phyloP scores from a whole-genome alignment of 148 eudicot species.

The Chenopodium album region DNA sequence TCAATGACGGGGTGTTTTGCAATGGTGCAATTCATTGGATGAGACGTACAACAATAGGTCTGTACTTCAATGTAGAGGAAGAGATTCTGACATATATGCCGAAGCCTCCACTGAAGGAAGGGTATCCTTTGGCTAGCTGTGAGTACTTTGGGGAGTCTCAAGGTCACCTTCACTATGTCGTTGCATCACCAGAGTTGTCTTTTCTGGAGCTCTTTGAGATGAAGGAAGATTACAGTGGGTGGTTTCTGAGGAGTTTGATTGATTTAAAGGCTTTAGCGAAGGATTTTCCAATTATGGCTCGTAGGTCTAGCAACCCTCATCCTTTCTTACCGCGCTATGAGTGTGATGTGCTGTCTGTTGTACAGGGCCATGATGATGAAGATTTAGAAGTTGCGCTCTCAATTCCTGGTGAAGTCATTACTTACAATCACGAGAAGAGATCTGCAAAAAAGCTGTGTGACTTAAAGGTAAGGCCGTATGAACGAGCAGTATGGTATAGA shows the following conservation, averaged over 20 bases:
- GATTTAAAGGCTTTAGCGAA: conserved; percentile 19
- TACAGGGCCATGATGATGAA: conserved; percentile 12
- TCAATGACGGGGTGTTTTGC: conserved; percentile 27
- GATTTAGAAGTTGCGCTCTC: conserved; percentile 24
- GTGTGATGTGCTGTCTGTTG: conserved; percentile 24
- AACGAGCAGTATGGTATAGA: conserved; percentile 29
- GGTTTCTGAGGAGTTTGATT: conserved; percentile 15
- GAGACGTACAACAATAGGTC: conserved; percentile 21
- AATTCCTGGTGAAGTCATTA: conserved; percentile 29
- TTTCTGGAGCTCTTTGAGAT: conserved; percentile 26
- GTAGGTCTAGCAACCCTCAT: conserved; percentile 14
- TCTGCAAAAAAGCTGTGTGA: conserved; percentile 21
- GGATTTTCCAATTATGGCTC: conserved; percentile 25
- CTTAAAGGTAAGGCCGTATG: conserved; percentile 7
- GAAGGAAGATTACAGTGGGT: conserved; percentile 28
- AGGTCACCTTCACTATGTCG: conserved; percentile 22
- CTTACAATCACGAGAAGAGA: conserved; percentile 18
- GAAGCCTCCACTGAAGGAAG: conserved; percentile 22
- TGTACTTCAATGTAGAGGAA: conserved; percentile 24
- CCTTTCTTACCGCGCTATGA: conserved; percentile 27
- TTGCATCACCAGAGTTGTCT: conserved; percentile 12
- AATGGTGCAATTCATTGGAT: conserved; percentile 36
- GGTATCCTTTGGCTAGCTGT: conserved; percentile 25
- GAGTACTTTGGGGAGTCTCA: conserved; percentile 32
- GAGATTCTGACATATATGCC: conserved; percentile 29